phyloP scores from a whole-genome alignment of 2,329 filamentous ascomycete species.

The Phialophora verrucosa region DNA sequence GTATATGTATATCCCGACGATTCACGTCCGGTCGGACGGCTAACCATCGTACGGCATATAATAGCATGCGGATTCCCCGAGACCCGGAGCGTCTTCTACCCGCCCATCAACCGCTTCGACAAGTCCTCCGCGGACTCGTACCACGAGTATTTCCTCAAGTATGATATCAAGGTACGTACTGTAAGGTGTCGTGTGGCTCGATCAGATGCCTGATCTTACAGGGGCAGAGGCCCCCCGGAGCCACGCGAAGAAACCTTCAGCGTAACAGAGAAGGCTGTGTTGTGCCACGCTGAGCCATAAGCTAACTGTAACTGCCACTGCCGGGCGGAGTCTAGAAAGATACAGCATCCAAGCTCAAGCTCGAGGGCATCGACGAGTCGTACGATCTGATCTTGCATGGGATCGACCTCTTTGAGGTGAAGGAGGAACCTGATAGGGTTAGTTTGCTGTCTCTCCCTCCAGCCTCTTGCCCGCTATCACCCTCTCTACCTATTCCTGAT shows the following conservation, averaged over 20 bases:
- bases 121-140: conserved; percentile 21
- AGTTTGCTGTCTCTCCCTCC: conserved; percentile 4
- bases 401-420: conserved; percentile 24
- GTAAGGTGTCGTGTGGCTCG: background rate
- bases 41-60: background rate
- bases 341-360: conserved; percentile 19
- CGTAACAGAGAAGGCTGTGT: no score
- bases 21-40: background rate
- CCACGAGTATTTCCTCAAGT: conserved; percentile 33
- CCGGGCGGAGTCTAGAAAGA: conserved; percentile 12
- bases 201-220: no score
- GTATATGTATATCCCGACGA: background rate
- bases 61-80: conserved; percentile 32
- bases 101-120: conserved; percentile 25
- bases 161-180: conserved; percentile 29
- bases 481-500: background rate
- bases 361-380: conserved; percentile 27
- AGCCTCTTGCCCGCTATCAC: no score
- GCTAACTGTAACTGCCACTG: background rate
- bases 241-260: no score
- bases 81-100: conserved; percentile 28
- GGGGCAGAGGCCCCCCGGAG: no score
- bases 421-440: conserved; percentile 26
- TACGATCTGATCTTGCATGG: conserved; percentile 32
- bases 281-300: background rate